Evolutionary conservation across 2,329 filamentous ascomycete genomes (phyloP).

Genomic region (Penicillium sp.): DNA sequence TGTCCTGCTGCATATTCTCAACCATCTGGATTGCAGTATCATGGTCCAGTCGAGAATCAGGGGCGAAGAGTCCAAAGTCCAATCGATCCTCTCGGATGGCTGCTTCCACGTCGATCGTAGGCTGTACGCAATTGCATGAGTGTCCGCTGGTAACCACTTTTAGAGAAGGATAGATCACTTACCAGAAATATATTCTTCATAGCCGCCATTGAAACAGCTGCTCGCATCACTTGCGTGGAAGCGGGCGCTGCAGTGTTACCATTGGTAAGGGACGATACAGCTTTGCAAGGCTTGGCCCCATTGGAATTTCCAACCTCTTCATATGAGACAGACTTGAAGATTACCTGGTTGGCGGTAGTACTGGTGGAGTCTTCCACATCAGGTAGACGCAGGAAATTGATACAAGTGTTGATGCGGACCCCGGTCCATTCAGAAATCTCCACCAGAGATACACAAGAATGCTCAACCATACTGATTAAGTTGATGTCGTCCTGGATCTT

Average conservation of each 20-base stretch:
- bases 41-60: constrained; percentile 13
- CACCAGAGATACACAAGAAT: constrained; percentile 62
- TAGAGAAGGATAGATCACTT: constrained; percentile 14
- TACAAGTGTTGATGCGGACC: constrained; percentile 66
- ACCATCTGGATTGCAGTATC: constrained; percentile 15
- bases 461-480: constrained; percentile 56
- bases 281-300: neutral
- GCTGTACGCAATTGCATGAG: constrained; percentile 22
- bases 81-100: constrained; percentile 21
- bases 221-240: constrained; percentile 2
- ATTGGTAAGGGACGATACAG: constrained; percentile 6
- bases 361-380: constrained; percentile 24
- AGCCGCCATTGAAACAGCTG: constrained; percentile 9
- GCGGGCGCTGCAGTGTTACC: constrained; percentile 10
- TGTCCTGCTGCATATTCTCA: constrained; percentile 14
- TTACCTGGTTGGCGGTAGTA: constrained; percentile 1
- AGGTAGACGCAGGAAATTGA: constrained; percentile 73
- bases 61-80: constrained; percentile 25
- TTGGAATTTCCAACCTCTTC: constrained; percentile 11
- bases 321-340: constrained; percentile 12
- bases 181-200: constrained; percentile 17
- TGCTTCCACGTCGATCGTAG: constrained; percentile 26
- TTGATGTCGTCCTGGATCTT: constrained; percentile 68
- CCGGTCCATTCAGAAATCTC: constrained; percentile 77
- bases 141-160: constrained; percentile 1